A percentile compares a stretch with the other conserved stretches of the same genome.
Conservation (phyloP, 2,329 filamentous ascomycete genomes). For the Hirsutella thompsonii region DNA sequence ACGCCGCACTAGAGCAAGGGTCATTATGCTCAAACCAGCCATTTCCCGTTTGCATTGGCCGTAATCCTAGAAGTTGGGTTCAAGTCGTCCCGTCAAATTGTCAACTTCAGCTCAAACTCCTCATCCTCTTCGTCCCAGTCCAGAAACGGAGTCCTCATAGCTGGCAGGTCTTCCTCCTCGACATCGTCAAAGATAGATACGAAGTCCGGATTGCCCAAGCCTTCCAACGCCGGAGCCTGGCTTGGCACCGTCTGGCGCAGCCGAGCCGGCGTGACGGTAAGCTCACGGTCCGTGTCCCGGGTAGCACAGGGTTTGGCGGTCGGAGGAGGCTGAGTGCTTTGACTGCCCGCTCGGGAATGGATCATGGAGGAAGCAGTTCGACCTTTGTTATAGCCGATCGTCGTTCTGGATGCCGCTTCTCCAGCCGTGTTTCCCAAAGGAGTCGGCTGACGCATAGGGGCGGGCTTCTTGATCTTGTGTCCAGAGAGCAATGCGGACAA, state of each 20-base stretch:
- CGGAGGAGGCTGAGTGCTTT: constrained; percentile 5
- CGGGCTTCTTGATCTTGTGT: constrained; percentile 21
- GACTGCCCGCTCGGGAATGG: constrained; percentile 12
- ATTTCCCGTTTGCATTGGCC: background rate
- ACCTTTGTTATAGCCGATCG: constrained; percentile 75
- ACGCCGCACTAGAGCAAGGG: constrained; percentile 1
- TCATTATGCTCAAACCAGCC: background rate
- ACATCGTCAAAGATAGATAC: constrained; percentile 45
- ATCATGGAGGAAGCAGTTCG: constrained; percentile 40
- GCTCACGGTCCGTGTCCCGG: constrained; percentile 11
- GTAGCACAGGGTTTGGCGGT: constrained; percentile 6
- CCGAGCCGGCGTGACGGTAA: constrained; percentile 35
- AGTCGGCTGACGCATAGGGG: constrained; percentile 28
- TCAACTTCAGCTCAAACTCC: constrained; percentile 41
- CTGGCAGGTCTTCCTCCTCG: constrained; percentile 23
- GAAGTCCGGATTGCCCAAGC: constrained; percentile 34
- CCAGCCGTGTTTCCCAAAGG: constrained; percentile 47
- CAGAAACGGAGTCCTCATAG: constrained; percentile 11
- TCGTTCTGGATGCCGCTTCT: constrained; percentile 60
- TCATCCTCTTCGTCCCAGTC: constrained; percentile 34
- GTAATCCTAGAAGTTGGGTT: background rate
- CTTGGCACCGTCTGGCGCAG: constrained; percentile 12
- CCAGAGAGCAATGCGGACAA: constrained; percentile 17
- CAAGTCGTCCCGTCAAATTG: constrained; percentile 10
- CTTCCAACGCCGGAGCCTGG: constrained; percentile 5